A percentile compares a stretch with the other conserved stretches of the same genome.
These are phyloP conservation scores for Cercospora sp. DNA, from an alignment of 2,329 filamentous ascomycete species.

Conservation along the genomic window DNA sequence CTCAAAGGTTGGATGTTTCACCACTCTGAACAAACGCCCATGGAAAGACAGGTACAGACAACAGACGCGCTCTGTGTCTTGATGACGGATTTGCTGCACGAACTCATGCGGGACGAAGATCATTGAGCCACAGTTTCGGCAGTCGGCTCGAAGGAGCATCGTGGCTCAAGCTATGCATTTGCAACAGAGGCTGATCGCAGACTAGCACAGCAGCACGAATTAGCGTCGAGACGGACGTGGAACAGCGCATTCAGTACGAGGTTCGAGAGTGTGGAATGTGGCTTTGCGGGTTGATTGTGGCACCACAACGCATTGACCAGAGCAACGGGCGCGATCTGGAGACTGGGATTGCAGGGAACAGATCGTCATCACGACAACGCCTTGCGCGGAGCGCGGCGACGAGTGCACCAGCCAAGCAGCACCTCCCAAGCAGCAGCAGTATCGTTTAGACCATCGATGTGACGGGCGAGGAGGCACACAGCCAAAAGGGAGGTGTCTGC, in stretches of 20 bases:
- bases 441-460: conserved; percentile 35
- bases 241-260: background rate
- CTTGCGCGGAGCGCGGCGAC: background rate
- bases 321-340: conserved; percentile 43
- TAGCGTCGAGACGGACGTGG: background rate
- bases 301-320: conserved; percentile 29
- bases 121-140: background rate
- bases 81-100: background rate
- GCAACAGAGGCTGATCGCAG: background rate
- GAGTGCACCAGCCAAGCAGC: background rate
- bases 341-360: background rate
- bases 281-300: background rate
- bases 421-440: background rate
- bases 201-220: background rate
- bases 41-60: background rate
- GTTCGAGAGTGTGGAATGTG: conserved; percentile 2
- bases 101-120: background rate
- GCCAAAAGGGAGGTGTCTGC: background rate
- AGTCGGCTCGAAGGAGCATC: conserved; percentile 3
- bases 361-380: conserved; percentile 7
- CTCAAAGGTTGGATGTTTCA: background rate
- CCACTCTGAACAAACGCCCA: background rate
- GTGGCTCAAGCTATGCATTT: conserved; percentile 2
- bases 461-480: background rate
- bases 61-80: background rate